These are phyloP conservation scores for Trichoderma breve DNA, from an alignment of 2,329 filamentous ascomycete species.

Conservation along the genomic window DNA sequence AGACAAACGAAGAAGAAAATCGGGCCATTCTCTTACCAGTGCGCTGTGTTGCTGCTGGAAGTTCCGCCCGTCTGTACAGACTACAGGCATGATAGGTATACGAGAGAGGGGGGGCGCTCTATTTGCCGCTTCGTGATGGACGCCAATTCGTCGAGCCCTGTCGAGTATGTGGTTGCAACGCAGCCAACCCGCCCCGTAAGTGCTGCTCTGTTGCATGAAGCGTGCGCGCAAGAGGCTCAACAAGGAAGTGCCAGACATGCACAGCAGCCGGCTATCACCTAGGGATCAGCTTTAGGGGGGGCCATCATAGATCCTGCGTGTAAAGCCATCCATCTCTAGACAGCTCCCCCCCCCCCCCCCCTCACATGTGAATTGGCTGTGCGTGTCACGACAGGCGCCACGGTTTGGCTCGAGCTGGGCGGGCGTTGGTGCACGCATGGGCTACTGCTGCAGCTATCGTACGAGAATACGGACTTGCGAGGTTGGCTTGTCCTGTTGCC, in stretches of 20 bases:
- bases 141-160: not conserved
- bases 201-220: not conserved
- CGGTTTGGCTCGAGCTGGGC: not conserved
- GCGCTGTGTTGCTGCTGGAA: not conserved
- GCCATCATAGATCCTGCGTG: not conserved
- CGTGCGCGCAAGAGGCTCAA: not conserved
- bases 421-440: conserved; percentile 1
- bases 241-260: conserved; percentile 4
- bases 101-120: not conserved
- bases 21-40: not conserved
- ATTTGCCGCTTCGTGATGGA: not conserved
- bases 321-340: not conserved
- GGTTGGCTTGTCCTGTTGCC: not conserved
- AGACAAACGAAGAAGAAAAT: not conserved
- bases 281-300: not conserved
- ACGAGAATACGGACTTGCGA: not conserved
- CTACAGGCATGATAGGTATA: not conserved
- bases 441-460: conserved; percentile 14
- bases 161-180: not conserved
- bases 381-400: conserved; percentile 6
- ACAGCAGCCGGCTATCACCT: not conserved
- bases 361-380: not conserved
- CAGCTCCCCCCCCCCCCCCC: not conserved
- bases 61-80: not conserved
- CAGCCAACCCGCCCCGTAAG: not conserved